These are phyloP conservation scores for Trametes punicea DNA, from an alignment of 768 basidiomycete genomes.

Conservation along the genomic window DNA sequence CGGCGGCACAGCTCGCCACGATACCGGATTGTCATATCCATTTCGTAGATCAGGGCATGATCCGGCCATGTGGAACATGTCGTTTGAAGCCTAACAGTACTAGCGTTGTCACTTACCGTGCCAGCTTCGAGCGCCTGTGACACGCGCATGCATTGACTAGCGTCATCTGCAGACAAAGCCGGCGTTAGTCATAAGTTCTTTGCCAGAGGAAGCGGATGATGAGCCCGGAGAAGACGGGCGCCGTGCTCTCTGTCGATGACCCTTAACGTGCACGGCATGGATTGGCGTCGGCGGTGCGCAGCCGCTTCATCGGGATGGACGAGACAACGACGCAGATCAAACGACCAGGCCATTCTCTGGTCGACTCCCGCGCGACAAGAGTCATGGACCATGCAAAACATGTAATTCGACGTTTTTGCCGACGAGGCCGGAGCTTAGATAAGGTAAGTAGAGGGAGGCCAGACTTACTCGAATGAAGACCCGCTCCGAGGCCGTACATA, in stretches of 20 bases:
- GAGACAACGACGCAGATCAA: neutral
- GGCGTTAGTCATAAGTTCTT: conserved; percentile 10
- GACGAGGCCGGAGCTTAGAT: neutral
- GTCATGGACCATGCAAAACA: too few relatives aligned
- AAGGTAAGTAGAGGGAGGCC: neutral
- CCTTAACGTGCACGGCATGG: too few relatives aligned
- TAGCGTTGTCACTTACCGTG: conserved; percentile 52
- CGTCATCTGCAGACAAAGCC: conserved; percentile 51
- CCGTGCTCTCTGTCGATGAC: too few relatives aligned
- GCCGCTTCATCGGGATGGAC: neutral
- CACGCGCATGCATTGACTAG: conserved; percentile 86
- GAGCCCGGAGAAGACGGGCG: neutral
- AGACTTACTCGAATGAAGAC: conserved; percentile 76
- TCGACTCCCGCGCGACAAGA: too few relatives aligned
- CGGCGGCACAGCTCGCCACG: neutral
- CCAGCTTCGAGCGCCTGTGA: conserved; percentile 85
- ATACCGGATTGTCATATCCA: neutral
- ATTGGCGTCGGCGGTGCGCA: neutral
- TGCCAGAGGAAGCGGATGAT: neutral
- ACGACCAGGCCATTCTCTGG: too few relatives aligned
- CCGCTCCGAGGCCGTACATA: conserved; percentile 88
- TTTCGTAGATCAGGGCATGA: conserved; percentile 4
- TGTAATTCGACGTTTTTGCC: neutral
- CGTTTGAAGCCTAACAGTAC: neutral
- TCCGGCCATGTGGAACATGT: neutral